Conservation (phyloP, 75 land plant genomes). For the Adiantum capillusveneris region DNA sequence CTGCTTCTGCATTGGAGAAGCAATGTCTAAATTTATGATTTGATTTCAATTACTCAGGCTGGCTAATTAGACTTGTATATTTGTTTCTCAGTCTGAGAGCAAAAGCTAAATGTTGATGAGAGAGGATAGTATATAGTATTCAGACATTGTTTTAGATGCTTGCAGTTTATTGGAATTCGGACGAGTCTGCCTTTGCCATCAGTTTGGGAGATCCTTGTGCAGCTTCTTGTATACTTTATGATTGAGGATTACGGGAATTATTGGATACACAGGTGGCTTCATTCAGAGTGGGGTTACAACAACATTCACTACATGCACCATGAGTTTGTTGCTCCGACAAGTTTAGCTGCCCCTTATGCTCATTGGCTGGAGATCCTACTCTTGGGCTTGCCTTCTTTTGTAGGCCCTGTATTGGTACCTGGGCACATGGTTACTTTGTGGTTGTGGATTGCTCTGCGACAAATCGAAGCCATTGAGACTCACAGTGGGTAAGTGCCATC, state of each 20-base stretch:
- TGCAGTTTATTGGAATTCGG: constrained; percentile 17
- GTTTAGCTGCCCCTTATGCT: constrained; percentile 38
- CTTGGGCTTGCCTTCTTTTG: constrained; percentile 27
- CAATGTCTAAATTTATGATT: too few species aligned
- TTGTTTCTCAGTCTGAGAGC: too few species aligned
- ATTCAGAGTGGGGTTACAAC: constrained; percentile 29
- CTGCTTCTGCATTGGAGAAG: too few species aligned
- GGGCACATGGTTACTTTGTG: constrained; percentile 35
- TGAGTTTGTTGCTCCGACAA: constrained; percentile 26
- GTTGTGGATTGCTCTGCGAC: constrained; percentile 32
- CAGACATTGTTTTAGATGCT: neutral
- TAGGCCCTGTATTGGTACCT: constrained; percentile 29
- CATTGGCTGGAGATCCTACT: constrained; percentile 33
- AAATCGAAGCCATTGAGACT: constrained; percentile 31
- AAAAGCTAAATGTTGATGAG: neutral
- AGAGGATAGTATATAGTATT: neutral
- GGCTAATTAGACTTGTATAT: too few species aligned
- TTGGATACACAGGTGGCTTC: constrained; percentile 37
- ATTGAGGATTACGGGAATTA: constrained; percentile 33
- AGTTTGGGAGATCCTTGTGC: constrained; percentile 12
- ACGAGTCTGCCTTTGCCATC: constrained; percentile 34
- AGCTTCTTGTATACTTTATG: constrained; percentile 18
- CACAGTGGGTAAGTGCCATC: constrained; percentile 18
- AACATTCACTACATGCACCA: constrained; percentile 34
- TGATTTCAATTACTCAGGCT: too few species aligned